A percentile compares a stretch with the other conserved stretches of the same genome.
phyloP scores from a whole-genome alignment of 2,329 filamentous ascomycete species.

The Aspergillus tamarii region DNA sequence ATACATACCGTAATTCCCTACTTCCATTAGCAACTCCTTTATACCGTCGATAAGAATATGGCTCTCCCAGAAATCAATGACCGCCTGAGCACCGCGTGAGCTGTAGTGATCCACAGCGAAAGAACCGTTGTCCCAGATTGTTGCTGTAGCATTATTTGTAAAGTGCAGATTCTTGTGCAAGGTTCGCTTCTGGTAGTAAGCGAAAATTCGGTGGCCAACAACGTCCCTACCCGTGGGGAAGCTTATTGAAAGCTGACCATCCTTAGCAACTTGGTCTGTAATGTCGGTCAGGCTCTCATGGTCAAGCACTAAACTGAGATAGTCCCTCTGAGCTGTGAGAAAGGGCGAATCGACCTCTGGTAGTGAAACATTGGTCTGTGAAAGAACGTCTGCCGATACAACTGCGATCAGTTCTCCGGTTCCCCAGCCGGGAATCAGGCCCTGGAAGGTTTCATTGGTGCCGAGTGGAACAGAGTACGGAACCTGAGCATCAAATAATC shows the following conservation, averaged over 20 bases:
- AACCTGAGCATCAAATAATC: background rate
- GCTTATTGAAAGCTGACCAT: background rate
- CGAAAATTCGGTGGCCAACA: conserved; percentile 17
- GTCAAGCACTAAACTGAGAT: conserved; percentile 9
- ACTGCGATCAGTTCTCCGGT: conserved; percentile 33
- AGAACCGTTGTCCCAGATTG: conserved; percentile 41
- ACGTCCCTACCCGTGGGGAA: background rate
- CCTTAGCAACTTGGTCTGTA: background rate
- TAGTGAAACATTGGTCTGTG: conserved; percentile 11
- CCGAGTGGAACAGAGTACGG: conserved; percentile 8
- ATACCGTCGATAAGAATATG: conserved; percentile 38
- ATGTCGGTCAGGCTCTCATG: background rate
- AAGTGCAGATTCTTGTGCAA: conserved; percentile 30
- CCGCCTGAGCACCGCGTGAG: conserved; percentile 37
- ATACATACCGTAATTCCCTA: conserved; percentile 38
- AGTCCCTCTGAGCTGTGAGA: background rate
- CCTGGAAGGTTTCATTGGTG: conserved; percentile 37
- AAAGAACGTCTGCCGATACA: conserved; percentile 22
- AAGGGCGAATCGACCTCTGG: conserved; percentile 3
- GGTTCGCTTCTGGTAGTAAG: conserved; percentile 20
- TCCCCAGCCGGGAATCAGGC: conserved; percentile 43
- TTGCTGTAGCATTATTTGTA: conserved; percentile 16
- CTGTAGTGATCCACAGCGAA: conserved; percentile 47
- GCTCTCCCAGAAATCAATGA: conserved; percentile 44
- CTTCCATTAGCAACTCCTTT: conserved; percentile 31